Evolutionary conservation across 148 eudicot species (phyloP), one percentile per base, ranked within the genome.

Genomic region (Arctostaphylos glauca): DNA sequence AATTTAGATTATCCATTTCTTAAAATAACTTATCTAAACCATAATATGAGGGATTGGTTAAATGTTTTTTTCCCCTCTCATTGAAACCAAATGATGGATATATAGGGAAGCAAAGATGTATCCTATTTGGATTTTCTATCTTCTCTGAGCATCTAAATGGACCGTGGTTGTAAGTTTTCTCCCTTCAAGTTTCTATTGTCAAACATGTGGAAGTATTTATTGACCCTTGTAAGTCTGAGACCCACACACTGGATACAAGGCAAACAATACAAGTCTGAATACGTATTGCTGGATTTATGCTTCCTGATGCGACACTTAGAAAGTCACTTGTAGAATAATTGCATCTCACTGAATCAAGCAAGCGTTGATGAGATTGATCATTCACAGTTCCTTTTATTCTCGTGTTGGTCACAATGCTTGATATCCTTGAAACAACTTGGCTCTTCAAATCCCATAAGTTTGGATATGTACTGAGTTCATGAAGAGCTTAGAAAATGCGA

Each of bases 121-220:
- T 74, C 14, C 16, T 2, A 19, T 2, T 54, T 52, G 31, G 15
- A 31, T 31, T 21, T 13, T 23, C 23, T 54, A 13, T 52, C 43
- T 23, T 76, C 48, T 53, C 64, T 76, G 46, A 76, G 38, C 44
- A 76, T 5, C 62, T 21, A 53, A 76, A 38, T 54, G 14, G 46
- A 76, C 47, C 21, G 5, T 76, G 79, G 23, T 31, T 53, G 79
- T 54, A 54, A 76, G 53, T 76, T 54, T 41, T 76, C 23, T 31
- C 23, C 19, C 46, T 52, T 76, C 59, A 25, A 31, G 58, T 76
- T 76, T 54, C 79, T 54, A 53, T 76, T 13, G 18, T 38, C 5
- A 1, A 54, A 76, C 47, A 54, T 5, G 79, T 54, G 79, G 46
- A 54, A 53, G 58, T n/a, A 53, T 54, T 76, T 38, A 15, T 76